Base-by-base conservation (phyloP, 352 stramenopile species). In the Plasmopara viticola region DNA sequence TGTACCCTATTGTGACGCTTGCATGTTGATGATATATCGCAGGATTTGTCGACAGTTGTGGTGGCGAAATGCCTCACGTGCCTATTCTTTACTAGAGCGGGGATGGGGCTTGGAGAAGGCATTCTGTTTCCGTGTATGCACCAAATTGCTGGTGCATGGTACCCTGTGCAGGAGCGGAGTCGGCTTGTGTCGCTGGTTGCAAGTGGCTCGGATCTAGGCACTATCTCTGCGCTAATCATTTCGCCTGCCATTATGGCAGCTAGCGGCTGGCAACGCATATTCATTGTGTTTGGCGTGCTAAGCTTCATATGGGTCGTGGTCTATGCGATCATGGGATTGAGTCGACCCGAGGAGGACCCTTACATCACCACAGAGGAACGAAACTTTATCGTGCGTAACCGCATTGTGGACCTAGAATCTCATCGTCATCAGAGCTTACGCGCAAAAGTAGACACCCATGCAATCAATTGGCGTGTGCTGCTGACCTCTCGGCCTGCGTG, bases 51-150 rank as follows among this genome's bases (percentile, higher is more conserved):
- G 51, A 94, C 84, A 2, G 65, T 94, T 12, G 17, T 76, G 9
- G 77, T 78, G 35, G 68, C 78, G 2, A 76, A 74, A 43, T 81
- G 64, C 62, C 67, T 87, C 18, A 72, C 67, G 33, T 72, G 67
- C n/a, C 68, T 94, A 25, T 93, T 86, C 59, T 61, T 90, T 37
- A 82, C 76, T 13, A 82, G 84, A 49, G 72, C 73, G 1, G 78
- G 77, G 10, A 94, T 94, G 84, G 84, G 84, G 0, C 68, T 94
- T 28, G 84, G 84, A 46, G 84, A 94, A 48, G 84, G 84, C 31
- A 90, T 94, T 41, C 58, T 94, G 31, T 94, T 94, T 47, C 84
- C 84, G 29, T 94, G 82, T 47, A 90, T 94, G 84, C 82, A 94
- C 48, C 79, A 91, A 66, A 80, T 94, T 57, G 67, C 78, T n/a